Evolutionary conservation across 1,284 basidiomycete genomes (phyloP), one percentile per base, ranked within the genome.

Genomic region (Puccinia novopanici): DNA sequence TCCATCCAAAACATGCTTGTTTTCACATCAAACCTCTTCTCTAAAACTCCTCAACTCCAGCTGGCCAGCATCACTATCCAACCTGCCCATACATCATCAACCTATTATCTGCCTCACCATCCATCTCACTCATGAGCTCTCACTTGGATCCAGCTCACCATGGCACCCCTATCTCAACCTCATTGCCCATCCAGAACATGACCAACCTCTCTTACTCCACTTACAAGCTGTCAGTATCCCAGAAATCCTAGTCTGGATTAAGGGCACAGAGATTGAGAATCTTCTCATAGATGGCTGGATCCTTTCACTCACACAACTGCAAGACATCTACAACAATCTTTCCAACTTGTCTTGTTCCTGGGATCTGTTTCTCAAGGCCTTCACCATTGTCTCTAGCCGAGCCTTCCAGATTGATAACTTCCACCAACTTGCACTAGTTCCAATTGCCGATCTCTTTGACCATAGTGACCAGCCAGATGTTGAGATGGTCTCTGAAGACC

Each of bases 401-500:
- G 34, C 77, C 52, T 79, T 79, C 40, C 59, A 79, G 40, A 72
- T 79, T 17, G 77, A 79, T 72, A 59, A 79, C 24, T 79, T 61
- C 50, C 77, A 79, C 67, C 59, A 67, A 10, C 55, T 79, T 6
- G 77, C 68, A 22, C 67, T 79, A 9, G 77, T 79, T 17, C 77
- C 77, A 6, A 34, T 79, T 55, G 77, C 77, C 24, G 77, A 79
- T 27, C 30, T 79, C 24, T 79, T 79, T n/a, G 77, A 79, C 50
- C 77, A 79, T 34, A 72, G 68, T 52, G 77, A 79, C 59, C 50
- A 79, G 37, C 68, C 77, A 30, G 68, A 79, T 71, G 57, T 79
- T 8, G 37, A 72, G 30, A 45, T 79, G 34, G 34, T 71, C 4
- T 71, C 77, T 15, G 42, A 80, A 61, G 42, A 34, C 24, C 27